phyloP scores from a whole-genome alignment of 1,139 yeast genomes.

The Blastobotrys buckinghamii region DNA sequence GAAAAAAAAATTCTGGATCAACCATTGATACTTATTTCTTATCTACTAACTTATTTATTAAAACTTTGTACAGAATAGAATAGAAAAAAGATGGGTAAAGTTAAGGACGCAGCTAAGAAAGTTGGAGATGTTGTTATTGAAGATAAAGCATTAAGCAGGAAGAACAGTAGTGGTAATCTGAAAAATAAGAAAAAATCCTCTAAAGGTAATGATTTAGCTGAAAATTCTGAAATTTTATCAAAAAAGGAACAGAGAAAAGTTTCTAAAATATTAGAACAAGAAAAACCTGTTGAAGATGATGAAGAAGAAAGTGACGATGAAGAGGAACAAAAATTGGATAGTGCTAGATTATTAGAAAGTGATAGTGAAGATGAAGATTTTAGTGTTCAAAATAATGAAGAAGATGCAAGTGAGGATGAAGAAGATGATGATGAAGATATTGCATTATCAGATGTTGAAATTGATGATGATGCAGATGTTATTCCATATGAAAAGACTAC shows the following conservation, averaged over 20 bases:
- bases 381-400: conserved; percentile 25
- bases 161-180: conserved; percentile 8
- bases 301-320: conserved; percentile 20
- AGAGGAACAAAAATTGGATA: conserved; percentile 22
- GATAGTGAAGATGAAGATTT: conserved; percentile 23
- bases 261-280: conserved; percentile 19
- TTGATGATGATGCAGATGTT: conserved; percentile 80
- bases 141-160: conserved; percentile 6
- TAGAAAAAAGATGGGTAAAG: conserved; percentile 16
- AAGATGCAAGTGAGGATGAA: conserved; percentile 32
- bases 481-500: conserved; percentile 89
- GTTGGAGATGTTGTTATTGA: conserved; percentile 1
- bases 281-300: conserved; percentile 25
- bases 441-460: conserved; percentile 60
- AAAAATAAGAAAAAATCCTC: conserved; percentile 6
- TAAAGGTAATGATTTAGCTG: conserved; percentile 10
- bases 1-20: conserved; percentile 2
- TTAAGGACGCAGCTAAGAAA: conserved; percentile 16
- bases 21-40: not conserved
- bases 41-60: too few relatives aligned
- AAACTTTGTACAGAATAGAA: not conserved
- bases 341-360: conserved; percentile 13
- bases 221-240: conserved; percentile 17
- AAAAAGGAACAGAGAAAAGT: conserved; percentile 25
- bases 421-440: conserved; percentile 49